These are phyloP conservation scores for Aspergillus ellipticus DNA, from an alignment of 495 filamentous ascomycete species.

Conservation along the genomic window DNA sequence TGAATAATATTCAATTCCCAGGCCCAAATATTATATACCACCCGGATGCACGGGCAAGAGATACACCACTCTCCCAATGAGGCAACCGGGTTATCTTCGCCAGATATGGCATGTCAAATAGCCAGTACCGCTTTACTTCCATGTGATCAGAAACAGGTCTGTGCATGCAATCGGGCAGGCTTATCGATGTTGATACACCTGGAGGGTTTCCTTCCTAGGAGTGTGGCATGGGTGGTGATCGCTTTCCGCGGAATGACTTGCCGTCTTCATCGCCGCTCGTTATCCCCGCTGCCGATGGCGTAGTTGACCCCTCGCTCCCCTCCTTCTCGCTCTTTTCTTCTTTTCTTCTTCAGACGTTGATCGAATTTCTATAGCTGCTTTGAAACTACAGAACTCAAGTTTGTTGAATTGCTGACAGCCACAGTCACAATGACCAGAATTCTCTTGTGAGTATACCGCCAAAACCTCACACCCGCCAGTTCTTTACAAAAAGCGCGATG, in stretches of 20 bases:
- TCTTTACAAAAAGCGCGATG: background rate
- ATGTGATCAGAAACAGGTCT: too few species aligned
- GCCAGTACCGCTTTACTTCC: too few species aligned
- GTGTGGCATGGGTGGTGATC: too few species aligned
- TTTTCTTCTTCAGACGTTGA: background rate
- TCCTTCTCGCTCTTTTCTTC: background rate
- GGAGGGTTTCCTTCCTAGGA: too few species aligned
- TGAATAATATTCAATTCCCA: too few species aligned
- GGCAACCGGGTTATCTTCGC: background rate
- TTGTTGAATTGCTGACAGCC: background rate
- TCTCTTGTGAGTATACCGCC: slow-evolving; percentile 1
- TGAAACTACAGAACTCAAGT: background rate
- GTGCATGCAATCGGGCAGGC: too few species aligned
- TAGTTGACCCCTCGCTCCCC: too few species aligned
- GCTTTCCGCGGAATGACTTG: slow-evolving; percentile 12
- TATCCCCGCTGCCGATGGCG: too few species aligned
- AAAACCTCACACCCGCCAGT: background rate
- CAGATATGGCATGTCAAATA: too few species aligned
- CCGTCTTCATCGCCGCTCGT: background rate
- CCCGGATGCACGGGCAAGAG: too few species aligned
- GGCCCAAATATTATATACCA: background rate
- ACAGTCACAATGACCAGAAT: slow-evolving; percentile 22
- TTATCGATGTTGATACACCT: too few species aligned
- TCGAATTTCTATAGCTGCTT: background rate
- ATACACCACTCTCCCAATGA: background rate